Conservation (phyloP, 805 yeast genomes). For the Sugiyamaella marilandica region DNA sequence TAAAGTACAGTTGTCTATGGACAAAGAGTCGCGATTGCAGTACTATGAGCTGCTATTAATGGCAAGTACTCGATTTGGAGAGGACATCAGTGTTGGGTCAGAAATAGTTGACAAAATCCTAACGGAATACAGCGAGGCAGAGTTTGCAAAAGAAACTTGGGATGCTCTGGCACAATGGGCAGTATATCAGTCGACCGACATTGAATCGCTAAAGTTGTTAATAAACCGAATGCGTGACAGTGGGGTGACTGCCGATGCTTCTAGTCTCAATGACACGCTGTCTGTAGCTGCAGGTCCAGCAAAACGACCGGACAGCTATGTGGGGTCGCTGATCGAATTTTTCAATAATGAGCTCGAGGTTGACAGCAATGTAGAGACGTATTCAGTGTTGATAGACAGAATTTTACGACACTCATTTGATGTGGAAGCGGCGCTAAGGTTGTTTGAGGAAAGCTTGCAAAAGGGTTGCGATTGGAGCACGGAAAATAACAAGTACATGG, state of each 20-base stretch:
- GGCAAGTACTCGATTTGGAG: slow-evolving; percentile 26
- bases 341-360: slow-evolving; percentile 34
- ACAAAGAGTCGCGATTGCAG: slow-evolving; percentile 19
- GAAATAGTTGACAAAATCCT: slow-evolving; percentile 5
- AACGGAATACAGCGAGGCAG: slow-evolving; percentile 1
- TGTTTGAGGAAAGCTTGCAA: slow-evolving; percentile 35
- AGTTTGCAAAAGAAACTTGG: slow-evolving; percentile 32
- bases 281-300: slow-evolving; percentile 26
- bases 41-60: slow-evolving; percentile 27
- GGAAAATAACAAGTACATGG: slow-evolving; percentile 25
- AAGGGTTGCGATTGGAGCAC: slow-evolving; percentile 44
- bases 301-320: slow-evolving; percentile 23
- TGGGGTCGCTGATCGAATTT: slow-evolving; percentile 23
- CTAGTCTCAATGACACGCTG: slow-evolving; percentile 25
- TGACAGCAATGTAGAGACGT: slow-evolving; percentile 36
- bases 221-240: slow-evolving; percentile 18
- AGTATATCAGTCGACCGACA: slow-evolving; percentile 23
- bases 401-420: slow-evolving; percentile 28
- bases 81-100: slow-evolving; percentile 11
- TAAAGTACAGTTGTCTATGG: slow-evolving; percentile 6
- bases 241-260: slow-evolving; percentile 23
- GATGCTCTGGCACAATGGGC: slow-evolving; percentile 35
- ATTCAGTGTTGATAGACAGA: slow-evolving; percentile 35
- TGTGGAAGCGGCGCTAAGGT: slow-evolving; percentile 29
- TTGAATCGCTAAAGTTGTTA: slow-evolving; percentile 12